phyloP scores from a whole-genome alignment of 495 filamentous ascomycete species.

The Entonaema liquescens region DNA sequence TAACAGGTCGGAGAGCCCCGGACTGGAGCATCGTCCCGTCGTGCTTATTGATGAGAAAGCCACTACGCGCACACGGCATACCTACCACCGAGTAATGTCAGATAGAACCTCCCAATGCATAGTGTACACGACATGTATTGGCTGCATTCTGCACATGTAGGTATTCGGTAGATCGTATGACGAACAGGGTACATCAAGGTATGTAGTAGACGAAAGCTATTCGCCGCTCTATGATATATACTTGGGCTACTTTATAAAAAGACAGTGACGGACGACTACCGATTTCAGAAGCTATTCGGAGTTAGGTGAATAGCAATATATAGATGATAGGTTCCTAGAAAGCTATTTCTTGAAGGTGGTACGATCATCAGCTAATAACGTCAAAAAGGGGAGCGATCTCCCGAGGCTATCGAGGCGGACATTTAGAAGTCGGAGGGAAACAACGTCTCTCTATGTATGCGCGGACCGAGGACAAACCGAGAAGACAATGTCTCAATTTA shows the following conservation, averaged over 20 bases:
- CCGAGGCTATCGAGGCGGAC: constrained; percentile 4
- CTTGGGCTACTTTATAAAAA: neutral
- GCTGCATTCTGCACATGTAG: neutral
- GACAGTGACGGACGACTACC: neutral
- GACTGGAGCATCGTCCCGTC: neutral
- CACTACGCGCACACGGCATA: neutral
- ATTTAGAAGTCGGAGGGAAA: constrained; percentile 7
- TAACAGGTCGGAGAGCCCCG: neutral
- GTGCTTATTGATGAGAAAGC: neutral
- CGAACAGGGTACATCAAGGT: neutral
- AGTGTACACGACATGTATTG: neutral
- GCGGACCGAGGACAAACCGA: constrained; percentile 9
- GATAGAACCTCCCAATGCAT: neutral
- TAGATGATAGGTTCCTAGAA: neutral
- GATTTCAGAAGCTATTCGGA: neutral
- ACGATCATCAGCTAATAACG: constrained; percentile 30
- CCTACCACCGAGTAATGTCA: neutral
- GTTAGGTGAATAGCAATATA: neutral
- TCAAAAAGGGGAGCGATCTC: constrained; percentile 15
- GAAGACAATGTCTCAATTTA: constrained; percentile 20
- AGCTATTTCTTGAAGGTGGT: constrained; percentile 12
- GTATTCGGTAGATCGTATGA: neutral
- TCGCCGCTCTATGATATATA: neutral
- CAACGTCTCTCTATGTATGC: neutral
- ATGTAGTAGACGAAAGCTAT: neutral